Conservation (phyloP, 768 basidiomycete genomes). For the Hebeloma cylindrosporum region DNA sequence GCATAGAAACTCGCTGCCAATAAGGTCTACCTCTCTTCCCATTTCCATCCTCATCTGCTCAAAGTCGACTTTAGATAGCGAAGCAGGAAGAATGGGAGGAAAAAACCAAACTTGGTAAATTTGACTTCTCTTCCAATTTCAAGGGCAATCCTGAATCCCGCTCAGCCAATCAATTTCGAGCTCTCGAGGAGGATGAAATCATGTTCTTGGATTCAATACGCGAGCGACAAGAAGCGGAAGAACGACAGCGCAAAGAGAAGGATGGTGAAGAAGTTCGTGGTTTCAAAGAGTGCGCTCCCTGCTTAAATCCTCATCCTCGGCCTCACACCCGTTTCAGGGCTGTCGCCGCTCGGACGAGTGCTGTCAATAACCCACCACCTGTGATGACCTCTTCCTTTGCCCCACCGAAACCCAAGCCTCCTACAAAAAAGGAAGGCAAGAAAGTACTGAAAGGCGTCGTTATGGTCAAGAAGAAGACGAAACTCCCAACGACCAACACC, state of each 20-base stretch:
- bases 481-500: constrained; percentile 26
- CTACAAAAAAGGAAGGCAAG: constrained; percentile 65
- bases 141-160: constrained; percentile 10
- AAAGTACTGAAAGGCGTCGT: constrained; percentile 72
- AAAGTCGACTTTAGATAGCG: constrained; percentile 53
- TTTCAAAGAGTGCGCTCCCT: constrained; percentile 70
- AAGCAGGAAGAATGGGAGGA: constrained; percentile 96
- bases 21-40: constrained; percentile 49
- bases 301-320: constrained; percentile 2
- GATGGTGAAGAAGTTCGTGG: constrained; percentile 78
- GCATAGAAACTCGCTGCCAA: constrained; percentile 87
- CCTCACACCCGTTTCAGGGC: constrained; percentile 34
- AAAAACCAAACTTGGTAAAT: constrained; percentile 69
- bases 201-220: constrained; percentile 84
- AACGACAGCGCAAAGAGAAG: constrained; percentile 67
- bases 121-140: constrained; percentile 3
- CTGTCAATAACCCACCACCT: constrained; percentile 46
- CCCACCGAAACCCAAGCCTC: constrained; percentile 27
- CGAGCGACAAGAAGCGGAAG: constrained; percentile 74
- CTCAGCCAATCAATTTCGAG: constrained; percentile 84
- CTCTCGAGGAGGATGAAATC: constrained; percentile 87
- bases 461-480: constrained; percentile 78
- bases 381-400: constrained; percentile 30
- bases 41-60: constrained; percentile 1
- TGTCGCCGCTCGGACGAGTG: constrained; percentile 68